A percentile compares a stretch with the other conserved stretches of the same genome.
Conservation (phyloP, 2,329 filamentous ascomycete genomes). For the Colletotrichum spaethianum region DNA sequence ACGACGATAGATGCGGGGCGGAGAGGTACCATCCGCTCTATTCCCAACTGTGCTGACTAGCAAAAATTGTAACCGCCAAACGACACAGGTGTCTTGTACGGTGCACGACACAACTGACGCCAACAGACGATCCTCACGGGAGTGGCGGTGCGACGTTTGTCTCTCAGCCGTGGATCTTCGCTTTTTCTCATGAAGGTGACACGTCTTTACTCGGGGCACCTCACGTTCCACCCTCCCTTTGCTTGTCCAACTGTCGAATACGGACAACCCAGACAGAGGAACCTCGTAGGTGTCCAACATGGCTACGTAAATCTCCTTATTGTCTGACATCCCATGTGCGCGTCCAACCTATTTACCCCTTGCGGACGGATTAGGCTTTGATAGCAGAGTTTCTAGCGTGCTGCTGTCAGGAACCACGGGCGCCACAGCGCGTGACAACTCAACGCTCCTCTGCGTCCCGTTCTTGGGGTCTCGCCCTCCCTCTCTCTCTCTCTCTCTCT, state of each 20-base stretch:
- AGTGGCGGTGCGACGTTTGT: constrained; percentile 36
- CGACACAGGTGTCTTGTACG: constrained; percentile 7
- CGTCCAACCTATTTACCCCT: background rate
- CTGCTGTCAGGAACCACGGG: background rate
- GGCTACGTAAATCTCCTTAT: background rate
- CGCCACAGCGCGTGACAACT: background rate
- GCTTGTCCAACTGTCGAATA: background rate
- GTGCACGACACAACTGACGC: background rate
- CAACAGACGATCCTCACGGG: background rate
- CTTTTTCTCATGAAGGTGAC: background rate
- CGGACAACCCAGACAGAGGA: background rate
- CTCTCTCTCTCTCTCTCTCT: background rate
- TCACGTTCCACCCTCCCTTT: constrained; percentile 11
- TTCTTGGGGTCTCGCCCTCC: background rate
- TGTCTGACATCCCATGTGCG: background rate
- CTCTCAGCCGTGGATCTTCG: background rate
- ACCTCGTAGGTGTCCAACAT: background rate
- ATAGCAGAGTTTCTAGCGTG: background rate
- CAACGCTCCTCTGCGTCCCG: background rate
- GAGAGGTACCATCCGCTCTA: too few relatives aligned
- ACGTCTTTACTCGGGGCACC: background rate
- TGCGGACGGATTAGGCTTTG: constrained; percentile 1
- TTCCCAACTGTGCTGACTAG: background rate
- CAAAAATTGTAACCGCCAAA: background rate
- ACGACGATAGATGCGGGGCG: background rate